Evolutionary conservation across 306 rosid genomes (phyloP), one percentile per base, ranked within the genome.

Genomic region (Dicorynia guianensis): DNA sequence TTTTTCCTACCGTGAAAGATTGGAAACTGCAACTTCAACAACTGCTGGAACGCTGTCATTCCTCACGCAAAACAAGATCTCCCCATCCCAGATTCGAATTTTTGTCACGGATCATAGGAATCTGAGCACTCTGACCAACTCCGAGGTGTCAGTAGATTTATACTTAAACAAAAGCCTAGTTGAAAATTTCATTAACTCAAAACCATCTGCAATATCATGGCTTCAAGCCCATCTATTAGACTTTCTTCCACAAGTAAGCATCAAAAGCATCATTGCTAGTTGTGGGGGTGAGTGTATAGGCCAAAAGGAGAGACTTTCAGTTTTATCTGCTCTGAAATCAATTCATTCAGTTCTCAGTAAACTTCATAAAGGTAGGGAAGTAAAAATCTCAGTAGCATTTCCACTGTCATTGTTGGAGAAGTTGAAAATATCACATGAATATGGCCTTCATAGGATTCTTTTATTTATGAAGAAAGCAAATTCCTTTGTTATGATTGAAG

Each of bases 311-410:
- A 66, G 85, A 2, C 68, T 86, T 55, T 43, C 48, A 71, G 63
- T 89, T 58, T 42, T 85, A 56, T 57, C 85, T 72, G 72, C 72
- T 57, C 49, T 89, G 30, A 76, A 74, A 82, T 78, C 79, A 47
- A 39, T 89, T 49, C 88, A 81, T 46, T 78, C 86, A 64, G 74
- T 42, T 74, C 83, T 91, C 54, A 39, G 73, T 6, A 74, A 80
- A 70, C 71, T 81, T 70, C 76, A 46, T 20, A 11, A 67, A 12
- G 81, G 65, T 40, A 65, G 13, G 13, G 78, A 78, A 84, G 83
- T 87, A 39, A 87, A 77, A 63, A 70, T 91, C 57, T 85, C 89
- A 1, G 89, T 82, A 7, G 89, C 89, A 67, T 89, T 89, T 84
- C 82, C 97, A 58, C 67, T 85, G 63, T 53, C 87, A 60, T 61